These are phyloP conservation scores for Amyloporia xantha DNA, from an alignment of 768 basidiomycete genomes.

Conservation along the genomic window DNA sequence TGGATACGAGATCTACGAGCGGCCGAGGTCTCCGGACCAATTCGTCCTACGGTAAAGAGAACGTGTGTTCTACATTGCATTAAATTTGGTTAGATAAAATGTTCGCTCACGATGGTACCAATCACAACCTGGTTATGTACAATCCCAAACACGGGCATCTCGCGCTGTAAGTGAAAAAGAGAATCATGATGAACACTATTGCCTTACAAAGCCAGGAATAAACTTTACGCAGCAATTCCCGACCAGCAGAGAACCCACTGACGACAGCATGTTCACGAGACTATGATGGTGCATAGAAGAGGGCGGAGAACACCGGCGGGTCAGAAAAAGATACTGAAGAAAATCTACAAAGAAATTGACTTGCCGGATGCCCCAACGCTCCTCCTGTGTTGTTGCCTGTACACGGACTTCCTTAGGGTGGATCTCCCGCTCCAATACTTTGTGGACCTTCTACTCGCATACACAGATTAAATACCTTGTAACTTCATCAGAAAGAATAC, in stretches of 20 bases:
- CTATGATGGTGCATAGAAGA: slow-evolving; percentile 31
- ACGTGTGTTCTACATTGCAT: too few relatives aligned
- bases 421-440: slow-evolving; percentile 68
- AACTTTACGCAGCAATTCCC: slow-evolving; percentile 45
- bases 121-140: slow-evolving; percentile 56
- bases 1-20: too few relatives aligned
- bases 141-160: slow-evolving; percentile 79
- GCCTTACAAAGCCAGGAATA: background rate
- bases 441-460: slow-evolving; percentile 59
- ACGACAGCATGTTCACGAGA: slow-evolving; percentile 65
- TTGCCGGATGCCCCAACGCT: slow-evolving; percentile 74
- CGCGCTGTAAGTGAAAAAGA: slow-evolving; percentile 43
- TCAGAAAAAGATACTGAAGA: background rate
- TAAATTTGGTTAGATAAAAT: background rate
- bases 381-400: slow-evolving; percentile 47
- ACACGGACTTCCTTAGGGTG: slow-evolving; percentile 51
- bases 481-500: background rate
- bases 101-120: slow-evolving; percentile 61
- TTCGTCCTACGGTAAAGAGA: slow-evolving; percentile 42
- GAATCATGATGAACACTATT: slow-evolving; percentile 3
- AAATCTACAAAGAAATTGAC: slow-evolving; percentile 11
- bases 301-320: background rate
- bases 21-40: slow-evolving; percentile 26
- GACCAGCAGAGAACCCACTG: slow-evolving; percentile 45
- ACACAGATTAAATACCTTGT: background rate